Percentiles rank a stretch among this genome's conserved stretches.
Conservation (phyloP, 805 yeast genomes). For the Candida boidinii region DNA sequence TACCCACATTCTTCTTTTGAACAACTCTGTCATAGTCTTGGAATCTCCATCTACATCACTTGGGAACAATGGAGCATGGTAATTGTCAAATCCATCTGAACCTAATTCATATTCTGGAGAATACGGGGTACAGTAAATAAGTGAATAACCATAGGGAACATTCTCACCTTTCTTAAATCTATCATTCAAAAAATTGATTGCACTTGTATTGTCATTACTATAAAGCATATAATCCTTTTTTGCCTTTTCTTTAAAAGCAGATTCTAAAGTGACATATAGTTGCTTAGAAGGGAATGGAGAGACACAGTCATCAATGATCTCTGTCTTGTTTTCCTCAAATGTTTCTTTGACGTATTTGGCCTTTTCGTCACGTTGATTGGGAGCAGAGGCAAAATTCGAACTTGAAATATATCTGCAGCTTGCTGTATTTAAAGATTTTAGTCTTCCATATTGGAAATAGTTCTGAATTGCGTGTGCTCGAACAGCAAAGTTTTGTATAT, state of each 20-base stretch:
- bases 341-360: too few species aligned
- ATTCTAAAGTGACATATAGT: slow-evolving; percentile 19
- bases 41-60: neutral
- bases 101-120: slow-evolving; percentile 40
- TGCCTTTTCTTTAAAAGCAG: slow-evolving; percentile 10
- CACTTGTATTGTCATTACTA: neutral
- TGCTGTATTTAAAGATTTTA: too few species aligned
- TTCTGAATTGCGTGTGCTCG: too few species aligned
- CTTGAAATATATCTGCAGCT: too few species aligned
- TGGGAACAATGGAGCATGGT: slow-evolving; percentile 51
- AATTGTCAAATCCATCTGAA: slow-evolving; percentile 72
- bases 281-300: slow-evolving; percentile 19
- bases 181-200: slow-evolving; percentile 2
- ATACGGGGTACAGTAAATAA: slow-evolving; percentile 58
- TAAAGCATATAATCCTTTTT: neutral
- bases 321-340: too few species aligned
- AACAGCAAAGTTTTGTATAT: too few species aligned
- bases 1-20: slow-evolving; percentile 69
- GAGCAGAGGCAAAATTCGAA: too few species aligned
- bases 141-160: slow-evolving; percentile 50
- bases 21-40: slow-evolving; percentile 24
- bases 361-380: too few species aligned
- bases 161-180: slow-evolving; percentile 11
- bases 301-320: slow-evolving; percentile 17
- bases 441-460: too few species aligned